phyloP scores from a whole-genome alignment of 208 protist genomes.

The Trypanosoma boissoni region DNA sequence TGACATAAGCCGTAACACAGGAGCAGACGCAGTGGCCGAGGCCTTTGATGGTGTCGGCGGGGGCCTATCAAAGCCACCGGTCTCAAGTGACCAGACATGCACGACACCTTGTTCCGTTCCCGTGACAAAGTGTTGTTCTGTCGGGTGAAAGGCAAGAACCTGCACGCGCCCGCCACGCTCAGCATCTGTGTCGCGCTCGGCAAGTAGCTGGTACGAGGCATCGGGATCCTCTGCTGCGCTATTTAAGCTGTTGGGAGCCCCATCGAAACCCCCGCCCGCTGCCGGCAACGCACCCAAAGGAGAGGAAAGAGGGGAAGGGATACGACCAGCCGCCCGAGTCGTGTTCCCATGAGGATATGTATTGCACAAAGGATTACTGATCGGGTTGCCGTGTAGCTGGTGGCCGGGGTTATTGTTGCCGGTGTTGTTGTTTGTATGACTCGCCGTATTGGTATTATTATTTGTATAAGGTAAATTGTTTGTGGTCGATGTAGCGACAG shows the following conservation, averaged over 20 bases:
- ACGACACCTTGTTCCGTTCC: conserved; percentile 52
- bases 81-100: conserved; percentile 57
- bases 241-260: background rate
- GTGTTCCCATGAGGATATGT: no score
- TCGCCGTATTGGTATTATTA: no score
- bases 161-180: conserved; percentile 20
- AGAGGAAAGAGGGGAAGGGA: no score
- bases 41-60: background rate
- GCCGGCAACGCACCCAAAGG: no score
- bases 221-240: background rate
- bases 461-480: no score
- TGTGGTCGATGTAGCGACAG: no score
- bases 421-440: no score
- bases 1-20: background rate
- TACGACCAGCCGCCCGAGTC: no score
- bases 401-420: no score
- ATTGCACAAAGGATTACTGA: no score
- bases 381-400: no score
- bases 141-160: conserved; percentile 56
- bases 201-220: conserved; percentile 11
- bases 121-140: conserved; percentile 45
- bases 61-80: background rate
- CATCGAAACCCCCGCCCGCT: background rate
- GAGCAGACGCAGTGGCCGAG: background rate
- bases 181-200: conserved; percentile 9